Evolutionary conservation across 768 basidiomycete species (phyloP), one percentile per base, ranked within the genome.

Genomic region (Ramaria sp.): DNA sequence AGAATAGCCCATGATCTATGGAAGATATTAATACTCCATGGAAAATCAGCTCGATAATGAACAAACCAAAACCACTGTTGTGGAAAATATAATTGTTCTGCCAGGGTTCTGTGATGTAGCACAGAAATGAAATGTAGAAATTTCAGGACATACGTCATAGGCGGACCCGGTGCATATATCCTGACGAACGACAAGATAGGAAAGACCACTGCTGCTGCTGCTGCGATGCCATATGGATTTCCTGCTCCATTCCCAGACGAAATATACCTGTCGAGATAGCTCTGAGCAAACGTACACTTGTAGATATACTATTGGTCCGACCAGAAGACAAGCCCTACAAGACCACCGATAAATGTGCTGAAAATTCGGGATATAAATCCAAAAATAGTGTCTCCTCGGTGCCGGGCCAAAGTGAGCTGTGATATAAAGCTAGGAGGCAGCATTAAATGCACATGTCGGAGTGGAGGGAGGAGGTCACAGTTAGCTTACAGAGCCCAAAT

Each of bases 331-430:
- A 80, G 74, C 0, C 88, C 88, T 1, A 80, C 65, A 6, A 84
- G 46, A 6, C 81, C 80, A 7, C 88, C 88, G 24, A 75, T 67
- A 58, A 88, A 84, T 0, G 88, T 89, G 49, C 79, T 79, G 4
- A 76, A 38, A 22, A 87, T 74, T 56, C 88, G 77, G 0, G 79
- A 73, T 4, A 81, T 69, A 13, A 87, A 73, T 1, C 78, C 84
- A 58, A 85, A 85, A 0, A 79, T 75, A 0, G 87, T 91, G 53
- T 91, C 88, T 0, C 87, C 88, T 45, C 83, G 75, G 63, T 87
- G 89, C 17, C 86, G 78, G 9, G 83, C 72, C 0, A 87, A 67
- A 0, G 85, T 85, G 6, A 88, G 70, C 62, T 89, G 88, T 0
- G 79, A 86, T 83, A 89, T 88, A 64, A 88, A 75, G 17, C 83